Base-by-base conservation (phyloP, 2,329 filamentous ascomycete species). In the Talaromyces sp. region DNA sequence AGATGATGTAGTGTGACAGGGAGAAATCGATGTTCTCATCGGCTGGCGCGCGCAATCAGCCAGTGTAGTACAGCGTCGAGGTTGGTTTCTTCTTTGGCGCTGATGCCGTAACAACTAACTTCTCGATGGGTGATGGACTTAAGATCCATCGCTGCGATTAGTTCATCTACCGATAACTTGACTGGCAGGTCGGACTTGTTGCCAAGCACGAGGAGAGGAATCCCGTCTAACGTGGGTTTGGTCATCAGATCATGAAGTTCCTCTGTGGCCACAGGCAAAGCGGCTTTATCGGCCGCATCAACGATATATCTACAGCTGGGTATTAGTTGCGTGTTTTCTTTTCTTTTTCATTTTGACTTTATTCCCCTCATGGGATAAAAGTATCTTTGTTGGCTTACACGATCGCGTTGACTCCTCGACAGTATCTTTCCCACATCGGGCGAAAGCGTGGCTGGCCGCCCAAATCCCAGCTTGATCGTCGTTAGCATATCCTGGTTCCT, bases 381-480 rank as follows among this genome's bases (percentile, higher is more conserved):
- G 13, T 32, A 39, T 30, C 14, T 41, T 22, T 13, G 32, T 37
- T 47, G 45, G 57, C 81, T 73, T 81, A 87, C 83, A 99, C 90
- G 65, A 99, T 97, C 64, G 93, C 93, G 77, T 96, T 96, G 64
- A 97, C 94, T 47, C 91, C 94, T 60, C 92, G 90, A 77, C 94
- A 97, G 75, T 99, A 99, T 69, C 94, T 84, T 80, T 99, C 94
- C 94, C 94, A 99, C 94, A 99, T 99, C 64, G 90, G 90, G 69
- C 94, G 89, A 79, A 97, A 99, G 62, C 93, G 86, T 65, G 94
- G 93, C 77, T 99, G 94, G 49, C 94, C 94, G 65, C 94, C 94
- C 60, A 99, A 86, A 78, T 99, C 94, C 94, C 94, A 99, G 77
- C 85, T 87, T 71, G 19, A 47, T 29, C 32, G 19, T 39, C 13